A percentile compares a stretch with the other conserved stretches of the same genome.
phyloP scores from a whole-genome alignment of 306 rosid genomes.

The Sesbania bispinosa region DNA sequence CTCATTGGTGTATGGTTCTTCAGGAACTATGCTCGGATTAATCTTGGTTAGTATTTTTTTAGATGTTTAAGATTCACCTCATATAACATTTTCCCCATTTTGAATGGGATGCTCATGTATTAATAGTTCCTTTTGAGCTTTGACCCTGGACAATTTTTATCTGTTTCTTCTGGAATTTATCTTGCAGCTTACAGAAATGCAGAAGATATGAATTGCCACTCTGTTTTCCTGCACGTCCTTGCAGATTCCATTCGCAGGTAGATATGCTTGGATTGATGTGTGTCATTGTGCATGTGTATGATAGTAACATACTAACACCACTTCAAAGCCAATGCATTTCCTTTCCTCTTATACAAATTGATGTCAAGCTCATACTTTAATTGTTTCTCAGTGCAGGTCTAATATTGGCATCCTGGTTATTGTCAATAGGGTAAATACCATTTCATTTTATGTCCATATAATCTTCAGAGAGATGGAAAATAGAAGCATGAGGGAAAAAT shows the following conservation, averaged over 20 bases:
- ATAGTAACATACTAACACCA: background rate
- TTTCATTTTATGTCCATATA: conserved; percentile 11
- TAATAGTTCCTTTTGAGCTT: conserved; percentile 13
- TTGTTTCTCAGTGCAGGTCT: conserved; percentile 96
- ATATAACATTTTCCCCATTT: background rate
- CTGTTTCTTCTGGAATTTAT: conserved; percentile 24
- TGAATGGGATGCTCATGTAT: background rate
- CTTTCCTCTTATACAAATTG: too few relatives aligned
- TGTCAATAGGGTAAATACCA: conserved; percentile 78
- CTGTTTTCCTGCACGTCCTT: conserved; percentile 88
- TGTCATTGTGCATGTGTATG: conserved; percentile 13
- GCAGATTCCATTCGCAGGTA: conserved; percentile 99
- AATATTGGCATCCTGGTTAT: conserved; percentile 93
- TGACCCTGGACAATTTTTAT: conserved; percentile 1
- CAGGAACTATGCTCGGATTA: conserved; percentile 90
- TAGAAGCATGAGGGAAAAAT: background rate
- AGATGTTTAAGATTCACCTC: conserved; percentile 7
- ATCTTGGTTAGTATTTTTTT: conserved; percentile 66
- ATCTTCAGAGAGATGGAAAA: background rate
- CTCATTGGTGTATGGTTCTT: conserved; percentile 99
- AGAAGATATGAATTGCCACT: conserved; percentile 96
- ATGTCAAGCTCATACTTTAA: too few relatives aligned
- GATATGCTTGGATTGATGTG: conserved; percentile 4
- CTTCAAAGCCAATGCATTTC: conserved; percentile 19
- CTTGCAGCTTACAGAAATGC: conserved; percentile 89